These are phyloP conservation scores for Lactifluus hygrophoroides DNA, from an alignment of 768 basidiomycete genomes.

Conservation along the genomic window DNA sequence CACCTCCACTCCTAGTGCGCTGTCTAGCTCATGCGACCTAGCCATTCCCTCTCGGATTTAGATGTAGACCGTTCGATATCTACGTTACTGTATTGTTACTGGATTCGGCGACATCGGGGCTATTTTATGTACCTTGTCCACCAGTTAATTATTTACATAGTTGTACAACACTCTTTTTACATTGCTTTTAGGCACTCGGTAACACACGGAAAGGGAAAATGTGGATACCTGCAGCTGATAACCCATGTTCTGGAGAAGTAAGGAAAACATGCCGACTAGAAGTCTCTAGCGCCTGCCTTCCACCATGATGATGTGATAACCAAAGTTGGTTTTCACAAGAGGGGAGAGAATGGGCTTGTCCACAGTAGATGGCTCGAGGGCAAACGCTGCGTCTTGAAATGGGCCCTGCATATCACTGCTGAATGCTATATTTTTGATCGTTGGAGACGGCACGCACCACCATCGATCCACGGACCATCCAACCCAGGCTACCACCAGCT, in stretches of 20 bases:
- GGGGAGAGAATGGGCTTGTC: constrained; percentile 67
- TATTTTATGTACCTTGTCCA: constrained; percentile 18
- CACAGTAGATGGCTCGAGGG: constrained; percentile 65
- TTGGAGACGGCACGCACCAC: constrained; percentile 39
- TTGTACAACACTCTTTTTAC: constrained; percentile 10
- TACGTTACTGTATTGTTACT: constrained; percentile 17
- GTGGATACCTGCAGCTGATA: background rate
- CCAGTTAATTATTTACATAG: constrained; percentile 14
- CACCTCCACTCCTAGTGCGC: constrained; percentile 7
- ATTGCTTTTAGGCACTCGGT: background rate
- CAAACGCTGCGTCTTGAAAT: constrained; percentile 87
- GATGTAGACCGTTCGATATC: constrained; percentile 14
- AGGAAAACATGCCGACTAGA: background rate
- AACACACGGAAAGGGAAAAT: background rate
- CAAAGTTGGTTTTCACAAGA: constrained; percentile 75
- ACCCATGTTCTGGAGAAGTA: background rate
- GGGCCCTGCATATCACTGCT: constrained; percentile 36
- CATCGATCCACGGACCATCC: constrained; percentile 85
- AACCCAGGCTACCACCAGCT: constrained; percentile 83
- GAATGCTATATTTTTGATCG: background rate
- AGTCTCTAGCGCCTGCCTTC: constrained; percentile 56
- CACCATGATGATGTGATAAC: constrained; percentile 90
- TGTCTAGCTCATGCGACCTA: background rate
- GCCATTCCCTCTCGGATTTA: background rate
- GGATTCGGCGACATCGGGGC: constrained; percentile 9